phyloP scores from a whole-genome alignment of 2,329 filamentous ascomycete species.

The Cladosporium sp. region DNA sequence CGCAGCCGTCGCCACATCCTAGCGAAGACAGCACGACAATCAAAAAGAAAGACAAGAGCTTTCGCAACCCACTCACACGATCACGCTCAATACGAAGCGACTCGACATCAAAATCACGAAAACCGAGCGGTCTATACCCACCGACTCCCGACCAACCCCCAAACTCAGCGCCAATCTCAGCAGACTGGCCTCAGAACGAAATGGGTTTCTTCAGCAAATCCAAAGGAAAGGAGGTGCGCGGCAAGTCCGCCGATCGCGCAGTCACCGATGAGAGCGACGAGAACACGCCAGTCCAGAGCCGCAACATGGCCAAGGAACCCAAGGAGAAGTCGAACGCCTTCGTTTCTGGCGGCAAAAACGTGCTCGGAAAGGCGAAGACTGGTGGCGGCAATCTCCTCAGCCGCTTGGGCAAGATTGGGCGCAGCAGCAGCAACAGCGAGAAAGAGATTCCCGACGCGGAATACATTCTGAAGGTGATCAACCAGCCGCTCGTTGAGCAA shows the following conservation, averaged over 20 bases:
- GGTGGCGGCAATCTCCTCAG: conserved; percentile 31
- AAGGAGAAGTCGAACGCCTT: conserved; percentile 32
- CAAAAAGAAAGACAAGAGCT: conserved; percentile 33
- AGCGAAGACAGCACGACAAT: conserved; percentile 34
- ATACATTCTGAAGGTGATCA: conserved; percentile 83
- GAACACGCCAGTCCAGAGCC: conserved; percentile 25
- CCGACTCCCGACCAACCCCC: conserved; percentile 30
- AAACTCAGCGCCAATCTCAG: conserved; percentile 34
- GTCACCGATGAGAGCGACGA: conserved; percentile 32
- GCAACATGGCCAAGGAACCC: conserved; percentile 27
- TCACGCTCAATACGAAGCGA: conserved; percentile 36
- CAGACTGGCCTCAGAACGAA: conserved; percentile 32
- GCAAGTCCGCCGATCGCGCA: conserved; percentile 38
- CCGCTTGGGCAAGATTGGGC: conserved; percentile 34
- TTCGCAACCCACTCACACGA: conserved; percentile 32
- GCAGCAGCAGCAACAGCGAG: conserved; percentile 68
- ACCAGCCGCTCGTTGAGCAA: conserved; percentile 82
- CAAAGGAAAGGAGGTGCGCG: conserved; percentile 34
- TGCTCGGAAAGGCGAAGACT: conserved; percentile 31
- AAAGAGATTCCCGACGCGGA: conserved; percentile 69
- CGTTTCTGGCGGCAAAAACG: conserved; percentile 34
- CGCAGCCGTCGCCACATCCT: conserved; percentile 30
- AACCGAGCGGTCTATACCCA: conserved; percentile 23
- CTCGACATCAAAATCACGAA: conserved; percentile 33
- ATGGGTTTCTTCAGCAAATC: conserved; percentile 27